phyloP scores from a whole-genome alignment of 768 basidiomycete genomes.

The Fistulinella prunicolor region DNA sequence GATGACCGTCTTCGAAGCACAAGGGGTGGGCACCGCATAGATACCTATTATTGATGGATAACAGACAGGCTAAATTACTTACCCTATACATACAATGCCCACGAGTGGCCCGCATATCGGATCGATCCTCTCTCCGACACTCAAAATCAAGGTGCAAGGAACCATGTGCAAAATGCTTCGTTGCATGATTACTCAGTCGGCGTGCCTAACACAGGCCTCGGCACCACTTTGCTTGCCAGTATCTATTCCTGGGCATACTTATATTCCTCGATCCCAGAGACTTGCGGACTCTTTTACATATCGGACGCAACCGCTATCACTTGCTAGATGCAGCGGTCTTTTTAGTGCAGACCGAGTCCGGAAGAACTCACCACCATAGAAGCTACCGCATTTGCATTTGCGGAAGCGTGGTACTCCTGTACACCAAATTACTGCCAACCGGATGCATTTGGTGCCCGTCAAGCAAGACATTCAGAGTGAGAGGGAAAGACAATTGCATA shows the following conservation, averaged over 20 bases:
- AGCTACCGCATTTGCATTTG: slow-evolving; percentile 33
- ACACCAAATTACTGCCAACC: slow-evolving; percentile 35
- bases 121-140: neutral
- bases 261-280: neutral
- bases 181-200: no score
- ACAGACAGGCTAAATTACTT: neutral
- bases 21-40: neutral
- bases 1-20: neutral
- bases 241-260: no score
- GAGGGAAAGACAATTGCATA: slow-evolving; percentile 33
- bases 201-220: no score
- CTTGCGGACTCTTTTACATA: slow-evolving; percentile 19
- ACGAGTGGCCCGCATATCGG: neutral
- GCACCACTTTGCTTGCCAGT: no score
- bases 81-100: neutral
- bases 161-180: neutral
- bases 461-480: slow-evolving; percentile 19
- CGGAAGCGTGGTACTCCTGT: slow-evolving; percentile 42
- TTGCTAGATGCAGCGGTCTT: slow-evolving; percentile 33
- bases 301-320: slow-evolving; percentile 28
- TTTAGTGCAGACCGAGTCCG: slow-evolving; percentile 20
- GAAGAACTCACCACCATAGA: slow-evolving; percentile 30
- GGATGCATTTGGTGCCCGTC: slow-evolving; percentile 38
- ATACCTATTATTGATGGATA: neutral
- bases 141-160: neutral